A percentile compares a stretch with the other conserved stretches of the same genome.
Conservation (phyloP, 495 filamentous ascomycete genomes). For the Tricharina praecox region DNA sequence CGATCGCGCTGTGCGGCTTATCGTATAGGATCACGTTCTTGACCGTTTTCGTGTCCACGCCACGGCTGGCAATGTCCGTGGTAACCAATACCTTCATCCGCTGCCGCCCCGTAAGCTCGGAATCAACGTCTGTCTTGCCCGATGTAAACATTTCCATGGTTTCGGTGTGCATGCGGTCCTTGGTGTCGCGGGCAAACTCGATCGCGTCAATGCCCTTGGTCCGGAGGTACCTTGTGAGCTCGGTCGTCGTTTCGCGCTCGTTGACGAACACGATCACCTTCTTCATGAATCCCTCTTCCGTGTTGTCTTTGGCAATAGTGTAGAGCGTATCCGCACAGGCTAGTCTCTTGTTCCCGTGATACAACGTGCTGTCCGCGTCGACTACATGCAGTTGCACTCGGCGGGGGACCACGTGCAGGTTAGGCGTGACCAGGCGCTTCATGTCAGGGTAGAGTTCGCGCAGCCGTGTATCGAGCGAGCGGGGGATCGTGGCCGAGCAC, state of each 20-base stretch:
- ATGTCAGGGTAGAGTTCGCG: conserved; percentile 66
- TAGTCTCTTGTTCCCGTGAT: conserved; percentile 72
- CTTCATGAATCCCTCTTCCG: conserved; percentile 48
- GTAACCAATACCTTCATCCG: conserved; percentile 84
- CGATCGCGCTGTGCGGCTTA: conserved; percentile 86
- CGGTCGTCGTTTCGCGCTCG: conserved; percentile 71
- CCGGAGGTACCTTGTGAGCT: conserved; percentile 61
- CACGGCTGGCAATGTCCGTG: conserved; percentile 79
- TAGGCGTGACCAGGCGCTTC: conserved; percentile 71
- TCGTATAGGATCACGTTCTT: conserved; percentile 84
- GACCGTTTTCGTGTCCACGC: conserved; percentile 88
- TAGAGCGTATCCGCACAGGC: conserved; percentile 91
- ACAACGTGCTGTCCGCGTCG: conserved; percentile 75
- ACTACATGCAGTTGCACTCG: conserved; percentile 88
- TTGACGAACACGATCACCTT: conserved; percentile 95
- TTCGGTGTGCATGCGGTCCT: conserved; percentile 52
- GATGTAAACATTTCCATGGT: conserved; percentile 59
- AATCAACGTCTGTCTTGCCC: conserved; percentile 14
- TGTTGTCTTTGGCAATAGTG: conserved; percentile 69
- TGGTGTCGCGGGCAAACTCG: conserved; percentile 65
- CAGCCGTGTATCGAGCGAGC: conserved; percentile 69
- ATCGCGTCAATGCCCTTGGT: conserved; percentile 77
- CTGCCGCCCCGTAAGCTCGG: conserved; percentile 20
- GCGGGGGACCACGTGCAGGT: conserved; percentile 86
- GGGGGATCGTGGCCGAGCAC: conserved; percentile 91